Evolutionary conservation across 1,284 basidiomycete species (phyloP).

Genomic region (Mycena citricolor): DNA sequence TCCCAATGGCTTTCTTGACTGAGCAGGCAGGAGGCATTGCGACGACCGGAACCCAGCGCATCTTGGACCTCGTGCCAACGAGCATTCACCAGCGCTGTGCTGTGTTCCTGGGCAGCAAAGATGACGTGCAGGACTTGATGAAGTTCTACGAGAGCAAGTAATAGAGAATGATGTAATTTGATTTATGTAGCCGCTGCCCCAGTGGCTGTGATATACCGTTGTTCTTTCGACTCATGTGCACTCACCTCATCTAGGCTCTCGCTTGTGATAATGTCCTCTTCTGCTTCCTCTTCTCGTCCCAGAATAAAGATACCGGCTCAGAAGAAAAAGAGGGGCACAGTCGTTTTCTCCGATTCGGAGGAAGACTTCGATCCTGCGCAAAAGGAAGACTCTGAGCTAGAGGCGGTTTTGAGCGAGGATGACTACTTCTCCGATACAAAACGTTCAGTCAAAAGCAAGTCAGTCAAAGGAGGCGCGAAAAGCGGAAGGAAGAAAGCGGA

Average conservation of each 20-base stretch:
- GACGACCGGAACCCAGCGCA: conserved; percentile 89
- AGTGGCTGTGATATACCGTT: too few relatives aligned
- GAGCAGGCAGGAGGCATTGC: conserved; percentile 98
- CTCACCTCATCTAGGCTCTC: too few relatives aligned
- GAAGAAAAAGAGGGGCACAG: conserved; percentile 20
- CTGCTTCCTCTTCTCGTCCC: conserved; percentile 15
- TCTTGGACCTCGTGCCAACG: conserved; percentile 90
- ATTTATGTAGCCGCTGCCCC: not conserved
- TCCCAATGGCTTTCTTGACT: conserved; percentile 98
- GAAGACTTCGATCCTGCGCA: conserved; percentile 26
- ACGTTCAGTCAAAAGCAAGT: conserved; percentile 25
- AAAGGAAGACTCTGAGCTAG: conserved; percentile 22
- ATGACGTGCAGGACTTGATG: conserved; percentile 90
- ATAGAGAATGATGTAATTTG: conserved; percentile 13
- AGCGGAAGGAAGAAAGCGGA: conserved; percentile 20
- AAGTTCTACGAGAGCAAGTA: conserved; percentile 65
- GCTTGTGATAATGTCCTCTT: not conserved
- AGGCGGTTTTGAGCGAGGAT: conserved; percentile 15
- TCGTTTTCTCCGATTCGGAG: conserved; percentile 30
- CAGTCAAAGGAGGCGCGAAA: conserved; percentile 10
- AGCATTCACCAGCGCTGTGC: conserved; percentile 91
- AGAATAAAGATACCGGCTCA: conserved; percentile 16
- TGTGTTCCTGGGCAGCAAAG: conserved; percentile 92
- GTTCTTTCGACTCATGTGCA: too few relatives aligned
- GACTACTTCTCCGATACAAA: conserved; percentile 30